A percentile compares a stretch with the other conserved stretches of the same genome.
Conservation (phyloP, 1,284 basidiomycete genomes). For the Coniophora puteana region DNA sequence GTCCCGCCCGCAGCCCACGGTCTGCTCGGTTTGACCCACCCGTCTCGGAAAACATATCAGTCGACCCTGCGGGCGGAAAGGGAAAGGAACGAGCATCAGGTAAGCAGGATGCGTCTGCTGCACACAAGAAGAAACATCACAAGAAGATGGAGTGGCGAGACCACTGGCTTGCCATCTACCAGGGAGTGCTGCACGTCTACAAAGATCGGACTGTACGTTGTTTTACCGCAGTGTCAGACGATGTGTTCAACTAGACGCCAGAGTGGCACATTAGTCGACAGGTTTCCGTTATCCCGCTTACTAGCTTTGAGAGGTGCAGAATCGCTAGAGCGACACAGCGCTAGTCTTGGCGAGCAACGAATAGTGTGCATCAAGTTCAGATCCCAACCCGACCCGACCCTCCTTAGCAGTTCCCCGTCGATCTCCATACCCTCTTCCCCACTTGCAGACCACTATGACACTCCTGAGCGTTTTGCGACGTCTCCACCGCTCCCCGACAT, state of each 20-base stretch:
- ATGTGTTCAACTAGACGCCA: slow-evolving; percentile 17
- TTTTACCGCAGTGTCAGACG: slow-evolving; percentile 5
- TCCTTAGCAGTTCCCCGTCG: slow-evolving; percentile 26
- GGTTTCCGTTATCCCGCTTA: slow-evolving; percentile 39
- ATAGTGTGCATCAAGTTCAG: slow-evolving; percentile 52
- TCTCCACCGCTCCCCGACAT: background rate
- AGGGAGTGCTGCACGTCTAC: slow-evolving; percentile 52
- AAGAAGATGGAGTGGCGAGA: slow-evolving; percentile 55
- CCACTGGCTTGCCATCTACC: slow-evolving; percentile 58
- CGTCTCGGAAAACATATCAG: slow-evolving; percentile 1
- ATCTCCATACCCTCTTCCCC: slow-evolving; percentile 24
- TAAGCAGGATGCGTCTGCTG: slow-evolving; percentile 8
- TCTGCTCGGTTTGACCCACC: slow-evolving; percentile 23
- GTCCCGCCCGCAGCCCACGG: slow-evolving; percentile 35
- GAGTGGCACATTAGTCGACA: slow-evolving; percentile 41
- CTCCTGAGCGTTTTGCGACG: background rate
- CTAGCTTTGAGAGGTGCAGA: slow-evolving; percentile 43
- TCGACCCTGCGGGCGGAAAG: slow-evolving; percentile 3
- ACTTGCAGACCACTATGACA: slow-evolving; percentile 17
- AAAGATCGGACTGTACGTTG: slow-evolving; percentile 49
- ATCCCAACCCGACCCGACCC: slow-evolving; percentile 14
- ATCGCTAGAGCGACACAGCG: slow-evolving; percentile 34
- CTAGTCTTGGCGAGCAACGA: slow-evolving; percentile 20
- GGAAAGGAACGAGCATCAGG: slow-evolving; percentile 10
- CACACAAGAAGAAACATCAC: slow-evolving; percentile 24